These are phyloP conservation scores for Bathelium albidoporum DNA, from an alignment of 495 filamentous ascomycete genomes.

Conservation along the genomic window DNA sequence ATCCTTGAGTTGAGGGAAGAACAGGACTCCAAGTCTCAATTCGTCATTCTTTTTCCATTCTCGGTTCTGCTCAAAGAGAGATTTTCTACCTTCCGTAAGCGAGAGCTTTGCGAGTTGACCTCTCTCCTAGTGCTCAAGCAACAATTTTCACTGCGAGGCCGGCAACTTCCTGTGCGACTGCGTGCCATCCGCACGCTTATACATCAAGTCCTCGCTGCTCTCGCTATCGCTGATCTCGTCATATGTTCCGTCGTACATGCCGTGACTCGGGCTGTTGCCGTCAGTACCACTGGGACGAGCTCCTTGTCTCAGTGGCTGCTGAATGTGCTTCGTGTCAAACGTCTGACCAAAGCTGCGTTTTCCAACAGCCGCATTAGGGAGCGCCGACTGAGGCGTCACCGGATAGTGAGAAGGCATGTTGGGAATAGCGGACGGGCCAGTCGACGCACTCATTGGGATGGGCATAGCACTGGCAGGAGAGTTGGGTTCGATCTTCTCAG, in stretches of 20 bases:
- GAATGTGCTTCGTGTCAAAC: slow-evolving; percentile 25
- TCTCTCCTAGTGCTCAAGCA: too few relatives aligned
- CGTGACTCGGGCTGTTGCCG: background rate
- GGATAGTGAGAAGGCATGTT: slow-evolving; percentile 5
- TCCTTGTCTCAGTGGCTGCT: slow-evolving; percentile 25
- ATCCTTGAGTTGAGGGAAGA: too few relatives aligned
- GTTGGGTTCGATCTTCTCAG: slow-evolving; percentile 15
- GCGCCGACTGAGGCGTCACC: slow-evolving; percentile 8
- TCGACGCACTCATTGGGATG: background rate
- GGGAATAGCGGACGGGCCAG: background rate
- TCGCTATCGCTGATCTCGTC: slow-evolving; percentile 4
- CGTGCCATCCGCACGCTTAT: background rate
- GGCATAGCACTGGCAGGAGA: slow-evolving; percentile 11
- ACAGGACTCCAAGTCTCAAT: too few relatives aligned
- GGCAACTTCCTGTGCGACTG: background rate
- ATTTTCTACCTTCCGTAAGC: background rate
- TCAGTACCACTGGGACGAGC: slow-evolving; percentile 20
- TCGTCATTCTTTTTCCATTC: too few relatives aligned
- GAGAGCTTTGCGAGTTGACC: too few relatives aligned
- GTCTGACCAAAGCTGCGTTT: slow-evolving; percentile 27
- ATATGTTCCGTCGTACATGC: slow-evolving; percentile 8
- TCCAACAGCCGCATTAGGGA: slow-evolving; percentile 8
- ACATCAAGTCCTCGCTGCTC: slow-evolving; percentile 1
- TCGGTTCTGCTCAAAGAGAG: background rate
- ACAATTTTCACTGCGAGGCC: background rate